phyloP scores from a whole-genome alignment of 148 eudicot species.

The Limonium bicolor region DNA sequence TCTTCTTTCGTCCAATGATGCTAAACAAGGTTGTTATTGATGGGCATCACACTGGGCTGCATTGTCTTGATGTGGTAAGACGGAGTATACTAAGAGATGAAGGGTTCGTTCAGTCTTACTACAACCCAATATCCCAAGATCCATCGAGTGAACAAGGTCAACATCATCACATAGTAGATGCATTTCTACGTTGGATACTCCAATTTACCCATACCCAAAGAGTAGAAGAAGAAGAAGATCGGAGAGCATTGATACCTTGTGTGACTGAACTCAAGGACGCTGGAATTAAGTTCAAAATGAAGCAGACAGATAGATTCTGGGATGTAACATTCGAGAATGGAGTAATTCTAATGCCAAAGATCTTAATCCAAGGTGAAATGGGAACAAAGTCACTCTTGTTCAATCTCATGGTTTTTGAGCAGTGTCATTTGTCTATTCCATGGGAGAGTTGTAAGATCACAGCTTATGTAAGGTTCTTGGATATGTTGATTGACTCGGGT shows the following conservation, averaged over 20 bases:
- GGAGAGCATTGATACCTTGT: conserved; percentile 37
- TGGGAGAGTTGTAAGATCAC: conserved; percentile 37
- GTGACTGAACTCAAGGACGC: conserved; percentile 47
- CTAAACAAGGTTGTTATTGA: conserved; percentile 31
- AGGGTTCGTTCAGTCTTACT: not conserved
- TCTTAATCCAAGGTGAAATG: conserved; percentile 13
- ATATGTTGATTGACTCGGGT: too few relatives aligned
- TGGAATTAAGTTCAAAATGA: conserved; percentile 39
- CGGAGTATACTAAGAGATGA: conserved; percentile 2
- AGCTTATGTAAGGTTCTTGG: conserved; percentile 10
- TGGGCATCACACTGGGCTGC: not conserved
- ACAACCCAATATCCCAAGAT: too few relatives aligned
- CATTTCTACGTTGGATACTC: conserved; percentile 20
- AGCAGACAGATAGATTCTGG: conserved; percentile 43
- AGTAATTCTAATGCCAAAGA: too few relatives aligned
- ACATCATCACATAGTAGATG: too few relatives aligned
- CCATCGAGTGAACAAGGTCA: too few relatives aligned
- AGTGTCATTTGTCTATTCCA: conserved; percentile 46
- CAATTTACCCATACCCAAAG: conserved; percentile 22
- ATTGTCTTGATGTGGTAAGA: conserved; percentile 16
- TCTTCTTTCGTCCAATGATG: conserved; percentile 45
- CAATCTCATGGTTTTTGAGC: too few relatives aligned
- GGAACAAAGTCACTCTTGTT: conserved; percentile 16
- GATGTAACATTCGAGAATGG: conserved; percentile 47
- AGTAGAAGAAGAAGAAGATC: conserved; percentile 24